phyloP scores from a whole-genome alignment of 176 grass and related monocot species.

The Oryza meyeriana region DNA sequence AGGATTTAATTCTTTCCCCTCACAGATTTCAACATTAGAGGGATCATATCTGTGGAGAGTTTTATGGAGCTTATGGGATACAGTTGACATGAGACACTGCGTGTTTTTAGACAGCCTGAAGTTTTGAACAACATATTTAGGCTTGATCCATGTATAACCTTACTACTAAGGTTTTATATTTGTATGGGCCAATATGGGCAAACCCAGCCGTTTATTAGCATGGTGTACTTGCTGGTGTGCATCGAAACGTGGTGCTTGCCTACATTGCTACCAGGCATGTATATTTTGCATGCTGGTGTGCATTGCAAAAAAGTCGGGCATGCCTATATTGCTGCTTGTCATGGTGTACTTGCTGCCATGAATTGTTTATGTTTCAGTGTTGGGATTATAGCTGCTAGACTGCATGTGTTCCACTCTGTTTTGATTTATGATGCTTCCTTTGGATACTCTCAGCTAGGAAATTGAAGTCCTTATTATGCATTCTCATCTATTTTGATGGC shows the following conservation, averaged over 20 bases:
- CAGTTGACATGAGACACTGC: too few relatives aligned
- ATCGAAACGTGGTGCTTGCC: not conserved
- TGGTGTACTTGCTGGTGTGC: not conserved
- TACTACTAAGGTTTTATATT: not conserved
- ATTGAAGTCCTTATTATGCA: not conserved
- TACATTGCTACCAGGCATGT: not conserved
- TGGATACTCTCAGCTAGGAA: not conserved
- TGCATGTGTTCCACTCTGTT: not conserved
- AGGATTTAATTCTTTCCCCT: not conserved
- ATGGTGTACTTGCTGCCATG: not conserved
- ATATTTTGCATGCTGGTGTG: not conserved
- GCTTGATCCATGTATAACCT: not conserved
- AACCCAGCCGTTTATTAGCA: not conserved
- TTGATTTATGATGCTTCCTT: not conserved
- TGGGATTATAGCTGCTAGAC: not conserved
- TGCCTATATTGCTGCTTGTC: not conserved
- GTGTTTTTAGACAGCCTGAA: not conserved
- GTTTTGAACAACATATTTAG: not conserved
- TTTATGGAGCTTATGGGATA: not conserved
- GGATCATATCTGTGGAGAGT: not conserved
- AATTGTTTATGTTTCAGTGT: not conserved
- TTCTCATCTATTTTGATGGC: conserved; percentile 20
- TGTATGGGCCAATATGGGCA: not conserved
- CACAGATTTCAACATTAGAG: not conserved
- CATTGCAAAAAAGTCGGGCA: not conserved